Conservation (phyloP, 257 asterid genomes). For the Solanum infundibuliforme region DNA sequence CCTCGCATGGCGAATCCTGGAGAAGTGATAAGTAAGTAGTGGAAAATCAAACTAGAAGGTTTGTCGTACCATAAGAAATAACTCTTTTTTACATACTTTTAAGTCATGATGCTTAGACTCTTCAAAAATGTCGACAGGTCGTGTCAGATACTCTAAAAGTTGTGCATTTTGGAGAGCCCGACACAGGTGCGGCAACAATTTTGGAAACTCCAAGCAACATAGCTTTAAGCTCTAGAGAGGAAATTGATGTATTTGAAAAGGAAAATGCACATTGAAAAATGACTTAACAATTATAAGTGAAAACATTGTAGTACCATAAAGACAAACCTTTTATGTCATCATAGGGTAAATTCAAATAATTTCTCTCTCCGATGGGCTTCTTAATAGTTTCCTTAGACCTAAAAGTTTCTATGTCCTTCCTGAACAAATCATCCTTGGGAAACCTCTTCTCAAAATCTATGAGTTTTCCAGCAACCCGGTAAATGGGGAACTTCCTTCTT, state of each 20-base stretch:
- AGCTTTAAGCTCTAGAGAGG: not conserved
- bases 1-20: slow-evolving; percentile 45
- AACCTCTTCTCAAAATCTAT: slow-evolving; percentile 65
- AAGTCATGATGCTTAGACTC: not conserved
- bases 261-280: not conserved
- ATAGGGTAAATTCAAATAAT: slow-evolving; percentile 10
- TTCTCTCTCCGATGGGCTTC: slow-evolving; percentile 4
- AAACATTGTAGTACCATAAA: not conserved
- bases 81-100: not conserved
- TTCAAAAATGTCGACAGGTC: not conserved
- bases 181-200: not conserved
- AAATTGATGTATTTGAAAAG: not conserved
- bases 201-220: not conserved
- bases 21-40: not conserved
- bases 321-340: slow-evolving; percentile 36
- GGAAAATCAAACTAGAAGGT: not conserved
- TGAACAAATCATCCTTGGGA: slow-evolving; percentile 29
- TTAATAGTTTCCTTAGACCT: slow-evolving; percentile 34
- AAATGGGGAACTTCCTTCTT: slow-evolving; percentile 48
- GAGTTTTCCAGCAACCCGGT: slow-evolving; percentile 53
- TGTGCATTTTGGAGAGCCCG: not conserved
- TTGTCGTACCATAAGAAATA: not conserved
- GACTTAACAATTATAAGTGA: not conserved
- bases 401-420: slow-evolving; percentile 16
- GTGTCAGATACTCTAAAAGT: not conserved